Evolutionary conservation across 2,329 filamentous ascomycete species (phyloP).

Genomic region (Penicillium sp.): DNA sequence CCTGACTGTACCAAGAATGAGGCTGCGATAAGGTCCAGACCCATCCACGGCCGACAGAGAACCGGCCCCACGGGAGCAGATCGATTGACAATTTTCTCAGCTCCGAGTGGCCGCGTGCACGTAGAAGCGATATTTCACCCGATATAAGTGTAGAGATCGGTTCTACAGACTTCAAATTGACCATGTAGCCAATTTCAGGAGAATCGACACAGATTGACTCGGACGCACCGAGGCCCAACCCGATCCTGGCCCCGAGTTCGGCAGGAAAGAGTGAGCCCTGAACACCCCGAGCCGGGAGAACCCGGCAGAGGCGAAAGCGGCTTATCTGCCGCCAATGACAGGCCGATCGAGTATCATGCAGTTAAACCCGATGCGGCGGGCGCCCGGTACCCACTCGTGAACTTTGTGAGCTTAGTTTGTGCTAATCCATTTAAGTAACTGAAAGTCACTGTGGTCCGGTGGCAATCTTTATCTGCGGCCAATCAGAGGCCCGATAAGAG

Average conservation of each 20-base stretch:
- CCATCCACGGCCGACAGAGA: slow-evolving; percentile 1
- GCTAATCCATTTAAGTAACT: background rate
- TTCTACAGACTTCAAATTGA: background rate
- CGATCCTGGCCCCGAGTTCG: slow-evolving; percentile 2
- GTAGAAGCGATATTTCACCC: background rate
- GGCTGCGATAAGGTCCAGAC: slow-evolving; percentile 11
- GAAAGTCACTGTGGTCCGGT: slow-evolving; percentile 6
- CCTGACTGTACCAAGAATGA: background rate
- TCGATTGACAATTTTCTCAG: background rate
- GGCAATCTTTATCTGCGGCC: slow-evolving; percentile 27
- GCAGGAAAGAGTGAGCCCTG: background rate
- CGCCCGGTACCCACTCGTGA: background rate
- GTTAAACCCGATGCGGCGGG: background rate
- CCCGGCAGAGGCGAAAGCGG: slow-evolving; percentile 4
- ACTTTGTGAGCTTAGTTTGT: background rate
- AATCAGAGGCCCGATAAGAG: slow-evolving; percentile 17
- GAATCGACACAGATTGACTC: background rate
- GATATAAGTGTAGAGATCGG: background rate
- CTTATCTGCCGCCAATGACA: slow-evolving; percentile 16
- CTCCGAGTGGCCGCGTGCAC: background rate
- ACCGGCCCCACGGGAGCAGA: slow-evolving; percentile 7
- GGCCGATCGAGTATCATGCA: background rate
- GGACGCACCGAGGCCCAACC: background rate
- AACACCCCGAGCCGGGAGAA: slow-evolving; percentile 9
- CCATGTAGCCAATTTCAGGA: background rate